Conservation (phyloP, 495 filamentous ascomycete species). For the Chaetomidium leptoderma region DNA sequence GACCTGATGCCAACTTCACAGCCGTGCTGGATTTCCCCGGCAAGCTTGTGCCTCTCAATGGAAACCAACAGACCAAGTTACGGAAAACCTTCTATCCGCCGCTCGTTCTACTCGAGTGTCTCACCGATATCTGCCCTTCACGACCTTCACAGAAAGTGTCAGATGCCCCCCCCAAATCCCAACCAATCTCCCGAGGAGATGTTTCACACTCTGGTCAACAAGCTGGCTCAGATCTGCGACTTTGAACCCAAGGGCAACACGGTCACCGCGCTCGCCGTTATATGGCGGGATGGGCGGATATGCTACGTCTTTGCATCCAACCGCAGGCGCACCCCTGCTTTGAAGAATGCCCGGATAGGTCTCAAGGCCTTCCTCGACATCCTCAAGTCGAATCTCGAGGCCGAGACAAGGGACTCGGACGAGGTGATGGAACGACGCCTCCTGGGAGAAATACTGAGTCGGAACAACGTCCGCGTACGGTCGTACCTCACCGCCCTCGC, state of each 20-base stretch:
- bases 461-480: slow-evolving; percentile 15
- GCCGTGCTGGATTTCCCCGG: slow-evolving; percentile 10
- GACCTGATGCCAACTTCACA: too few relatives aligned
- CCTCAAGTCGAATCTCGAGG: slow-evolving; percentile 15
- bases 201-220: slow-evolving; percentile 26
- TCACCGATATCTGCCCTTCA: slow-evolving; percentile 13
- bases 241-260: slow-evolving; percentile 13
- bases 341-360: slow-evolving; percentile 7
- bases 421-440: slow-evolving; percentile 3
- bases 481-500: slow-evolving; percentile 6
- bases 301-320: slow-evolving; percentile 16
- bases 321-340: not conserved
- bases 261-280: slow-evolving; percentile 1
- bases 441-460: not conserved
- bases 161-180: slow-evolving; percentile 7
- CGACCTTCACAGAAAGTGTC: not conserved
- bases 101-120: slow-evolving; percentile 10
- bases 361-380: slow-evolving; percentile 10
- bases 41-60: not conserved
- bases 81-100: slow-evolving; percentile 9
- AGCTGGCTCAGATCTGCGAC: slow-evolving; percentile 27
- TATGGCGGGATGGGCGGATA: not conserved
- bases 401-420: not conserved
- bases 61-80: not conserved
- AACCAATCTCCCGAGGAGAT: slow-evolving; percentile 17